phyloP scores from a whole-genome alignment of 192 early-diverging fungal species.

The Diversispora epigaea region DNA sequence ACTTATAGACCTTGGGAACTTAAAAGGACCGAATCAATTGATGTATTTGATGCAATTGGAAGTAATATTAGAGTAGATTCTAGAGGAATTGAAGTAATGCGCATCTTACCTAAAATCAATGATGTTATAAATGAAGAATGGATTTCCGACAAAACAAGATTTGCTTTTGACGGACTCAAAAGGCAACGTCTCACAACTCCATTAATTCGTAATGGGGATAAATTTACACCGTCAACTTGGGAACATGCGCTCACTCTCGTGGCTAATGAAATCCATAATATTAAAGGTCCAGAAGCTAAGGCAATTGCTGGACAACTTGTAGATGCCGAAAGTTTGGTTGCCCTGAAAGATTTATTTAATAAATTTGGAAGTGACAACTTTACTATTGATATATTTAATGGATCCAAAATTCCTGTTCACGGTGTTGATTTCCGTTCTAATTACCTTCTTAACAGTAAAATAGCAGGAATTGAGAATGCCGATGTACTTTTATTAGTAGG shows the following conservation, averaged over 20 bases:
- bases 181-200: slow-evolving; percentile 92
- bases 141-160: slow-evolving; percentile 98
- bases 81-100: slow-evolving; percentile 94
- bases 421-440: slow-evolving; percentile 84
- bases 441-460: slow-evolving; percentile 81
- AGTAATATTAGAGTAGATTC: slow-evolving; percentile 96
- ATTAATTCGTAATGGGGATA: slow-evolving; percentile 78
- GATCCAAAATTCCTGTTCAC: slow-evolving; percentile 49
- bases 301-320: slow-evolving; percentile 91
- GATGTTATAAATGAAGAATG: slow-evolving; percentile 99
- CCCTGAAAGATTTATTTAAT: slow-evolving; percentile 95
- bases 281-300: slow-evolving; percentile 63
- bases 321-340: slow-evolving; percentile 91
- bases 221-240: slow-evolving; percentile 86
- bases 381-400: slow-evolving; percentile 65
- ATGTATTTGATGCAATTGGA: slow-evolving; percentile 93
- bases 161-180: slow-evolving; percentile 93
- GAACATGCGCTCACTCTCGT: slow-evolving; percentile 77
- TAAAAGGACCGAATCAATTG: slow-evolving; percentile 92
- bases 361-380: slow-evolving; percentile 82
- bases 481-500: slow-evolving; percentile 90
- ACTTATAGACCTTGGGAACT: slow-evolving; percentile 95
- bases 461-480: slow-evolving; percentile 89
- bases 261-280: slow-evolving; percentile 59
- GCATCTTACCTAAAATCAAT: slow-evolving; percentile 91